Evolutionary conservation across 345 rosid genomes (phyloP).

Genomic region (Aquilaria yunnanensis): DNA sequence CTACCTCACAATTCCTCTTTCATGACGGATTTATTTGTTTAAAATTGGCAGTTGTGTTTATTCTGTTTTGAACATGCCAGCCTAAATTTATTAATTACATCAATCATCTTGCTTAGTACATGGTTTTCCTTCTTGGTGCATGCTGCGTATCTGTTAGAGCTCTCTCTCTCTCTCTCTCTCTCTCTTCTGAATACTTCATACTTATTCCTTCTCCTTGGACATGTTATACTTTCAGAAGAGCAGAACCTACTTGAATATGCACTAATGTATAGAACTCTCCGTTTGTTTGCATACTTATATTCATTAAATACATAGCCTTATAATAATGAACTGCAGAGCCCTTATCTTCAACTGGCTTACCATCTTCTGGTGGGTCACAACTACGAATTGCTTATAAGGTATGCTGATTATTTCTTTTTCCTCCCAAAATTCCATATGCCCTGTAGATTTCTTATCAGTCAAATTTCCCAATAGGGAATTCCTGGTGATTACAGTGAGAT

Average conservation of each 20-base stretch:
- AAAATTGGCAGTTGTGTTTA: too few relatives aligned
- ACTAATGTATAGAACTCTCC: neutral
- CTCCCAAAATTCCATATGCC: conserved; percentile 10
- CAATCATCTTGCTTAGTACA: too few relatives aligned
- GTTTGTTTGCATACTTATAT: neutral
- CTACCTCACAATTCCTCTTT: too few relatives aligned
- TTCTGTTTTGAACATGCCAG: too few relatives aligned
- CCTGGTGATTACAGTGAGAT: conserved; percentile 93
- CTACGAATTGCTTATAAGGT: conserved; percentile 91
- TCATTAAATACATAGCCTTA: neutral
- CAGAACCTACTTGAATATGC: neutral
- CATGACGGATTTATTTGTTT: too few relatives aligned
- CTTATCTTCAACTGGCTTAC: conserved; percentile 40
- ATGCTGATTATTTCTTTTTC: conserved; percentile 12
- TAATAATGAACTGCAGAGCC: conserved; percentile 57
- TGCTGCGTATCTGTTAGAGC: too few relatives aligned
- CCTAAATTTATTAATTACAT: too few relatives aligned
- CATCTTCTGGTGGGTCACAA: conserved; percentile 42
- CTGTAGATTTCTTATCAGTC: conserved; percentile 14
- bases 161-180: too few relatives aligned
- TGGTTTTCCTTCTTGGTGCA: too few relatives aligned
- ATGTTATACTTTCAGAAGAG: neutral
- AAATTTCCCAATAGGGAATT: conserved; percentile 47
- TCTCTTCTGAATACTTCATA: too few relatives aligned
- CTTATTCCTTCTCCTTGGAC: neutral